These are phyloP conservation scores for Aspergillus indologenus DNA, from an alignment of 495 filamentous ascomycete genomes.

Conservation along the genomic window DNA sequence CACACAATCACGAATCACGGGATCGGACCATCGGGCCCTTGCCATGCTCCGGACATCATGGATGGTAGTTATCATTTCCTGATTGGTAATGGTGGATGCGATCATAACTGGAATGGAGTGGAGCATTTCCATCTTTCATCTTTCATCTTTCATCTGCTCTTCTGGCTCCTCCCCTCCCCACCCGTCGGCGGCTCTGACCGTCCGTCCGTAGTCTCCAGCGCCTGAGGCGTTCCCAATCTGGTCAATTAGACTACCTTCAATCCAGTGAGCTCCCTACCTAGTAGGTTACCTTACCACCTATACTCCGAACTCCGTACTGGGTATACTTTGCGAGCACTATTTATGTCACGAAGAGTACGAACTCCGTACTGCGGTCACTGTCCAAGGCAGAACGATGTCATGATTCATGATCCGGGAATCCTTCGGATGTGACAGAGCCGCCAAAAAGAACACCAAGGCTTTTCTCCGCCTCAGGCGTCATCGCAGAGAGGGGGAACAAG, in stretches of 20 bases:
- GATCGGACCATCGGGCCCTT: constrained; percentile 7
- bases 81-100: not conserved
- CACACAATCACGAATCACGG: too few relatives aligned
- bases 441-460: not conserved
- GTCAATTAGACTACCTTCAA: not conserved
- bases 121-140: too few relatives aligned
- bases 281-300: too few relatives aligned
- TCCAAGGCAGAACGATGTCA: not conserved
- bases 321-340: not conserved
- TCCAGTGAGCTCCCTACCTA: too few relatives aligned
- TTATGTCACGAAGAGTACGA: too few relatives aligned
- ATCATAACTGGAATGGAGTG: not conserved
- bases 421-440: constrained; percentile 15
- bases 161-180: too few relatives aligned
- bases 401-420: not conserved
- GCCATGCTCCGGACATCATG: constrained; percentile 6
- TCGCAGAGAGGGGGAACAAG: not conserved
- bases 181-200: not conserved
- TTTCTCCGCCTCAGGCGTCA: not conserved
- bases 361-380: too few relatives aligned
- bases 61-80: too few relatives aligned
- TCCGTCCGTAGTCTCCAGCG: too few relatives aligned
- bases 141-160: too few relatives aligned
- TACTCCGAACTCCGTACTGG: not conserved
- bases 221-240: not conserved